Percentiles rank a stretch among this genome's conserved stretches.
phyloP scores from a whole-genome alignment of 2,329 filamentous ascomycete species.

The Cercospora nicotianae region DNA sequence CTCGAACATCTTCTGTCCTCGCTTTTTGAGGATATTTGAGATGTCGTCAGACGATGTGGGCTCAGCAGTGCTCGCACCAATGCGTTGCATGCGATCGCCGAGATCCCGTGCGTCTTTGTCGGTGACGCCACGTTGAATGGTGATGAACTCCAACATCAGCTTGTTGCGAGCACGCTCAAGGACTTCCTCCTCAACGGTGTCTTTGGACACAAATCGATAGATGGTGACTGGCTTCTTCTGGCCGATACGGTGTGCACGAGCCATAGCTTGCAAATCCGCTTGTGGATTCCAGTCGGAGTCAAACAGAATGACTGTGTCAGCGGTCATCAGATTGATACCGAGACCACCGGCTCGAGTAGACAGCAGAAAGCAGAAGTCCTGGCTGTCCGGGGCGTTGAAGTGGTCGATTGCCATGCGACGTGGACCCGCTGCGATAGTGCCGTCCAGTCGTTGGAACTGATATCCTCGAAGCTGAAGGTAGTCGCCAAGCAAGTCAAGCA shows the following conservation, averaged over 20 bases:
- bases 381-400: conserved; percentile 94
- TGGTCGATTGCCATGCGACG: conserved; percentile 95
- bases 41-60: conserved; percentile 93
- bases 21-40: conserved; percentile 91
- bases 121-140: conserved; percentile 93
- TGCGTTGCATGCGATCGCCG: conserved; percentile 71
- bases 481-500: conserved; percentile 93
- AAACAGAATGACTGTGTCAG: conserved; percentile 95
- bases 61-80: conserved; percentile 62
- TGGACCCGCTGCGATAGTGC: conserved; percentile 85
- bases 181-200: conserved; percentile 97
- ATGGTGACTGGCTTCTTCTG: conserved; percentile 96
- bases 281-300: conserved; percentile 99
- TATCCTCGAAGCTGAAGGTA: conserved; percentile 93
- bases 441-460: conserved; percentile 90
- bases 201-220: conserved; percentile 93
- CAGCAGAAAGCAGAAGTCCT: conserved; percentile 93
- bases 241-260: conserved; percentile 93
- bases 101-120: conserved; percentile 88
- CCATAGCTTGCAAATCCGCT: conserved; percentile 97
- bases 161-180: conserved; percentile 96
- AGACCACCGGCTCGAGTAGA: conserved; percentile 94
- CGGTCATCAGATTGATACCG: conserved; percentile 99
- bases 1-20: conserved; percentile 99
- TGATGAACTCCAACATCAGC: conserved; percentile 93